Evolutionary conservation across 495 filamentous ascomycete species (phyloP).

Genomic region (Evernia prunastri): DNA sequence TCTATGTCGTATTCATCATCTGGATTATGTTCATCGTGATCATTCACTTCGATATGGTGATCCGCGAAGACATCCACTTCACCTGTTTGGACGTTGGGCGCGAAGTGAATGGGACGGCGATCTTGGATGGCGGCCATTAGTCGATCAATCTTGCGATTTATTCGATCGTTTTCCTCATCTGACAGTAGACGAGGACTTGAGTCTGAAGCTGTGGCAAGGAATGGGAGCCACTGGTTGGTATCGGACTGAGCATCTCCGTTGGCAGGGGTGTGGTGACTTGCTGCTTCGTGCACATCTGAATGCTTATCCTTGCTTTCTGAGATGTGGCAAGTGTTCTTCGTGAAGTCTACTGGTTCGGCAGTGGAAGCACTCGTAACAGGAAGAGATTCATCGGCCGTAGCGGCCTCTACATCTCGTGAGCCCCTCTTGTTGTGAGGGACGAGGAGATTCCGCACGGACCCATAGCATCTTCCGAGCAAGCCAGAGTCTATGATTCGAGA

Average conservation of each 20-base stretch:
- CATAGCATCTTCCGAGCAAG: not conserved
- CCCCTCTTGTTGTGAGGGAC: not conserved
- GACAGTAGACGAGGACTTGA: slow-evolving; percentile 2
- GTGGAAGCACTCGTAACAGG: not conserved
- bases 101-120: slow-evolving; percentile 12
- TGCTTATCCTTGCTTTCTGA: no score
- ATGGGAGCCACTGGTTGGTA: not conserved
- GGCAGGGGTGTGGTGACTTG: not conserved
- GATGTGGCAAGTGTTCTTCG: not conserved
- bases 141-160: slow-evolving; percentile 4
- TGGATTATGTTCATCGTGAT: not conserved
- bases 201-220: not conserved
- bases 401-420: not conserved
- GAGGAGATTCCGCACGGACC: not conserved
- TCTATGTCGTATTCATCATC: not conserved
- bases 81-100: slow-evolving; percentile 4
- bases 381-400: not conserved
- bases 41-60: not conserved
- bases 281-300: not conserved
- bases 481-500: not conserved
- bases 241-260: not conserved
- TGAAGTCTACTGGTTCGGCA: not conserved
- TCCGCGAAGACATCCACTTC: slow-evolving; percentile 2
- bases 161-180: not conserved
- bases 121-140: not conserved